Base-by-base conservation (phyloP, 495 filamentous ascomycete genomes). In the Talaromyces trachyspermus region DNA sequence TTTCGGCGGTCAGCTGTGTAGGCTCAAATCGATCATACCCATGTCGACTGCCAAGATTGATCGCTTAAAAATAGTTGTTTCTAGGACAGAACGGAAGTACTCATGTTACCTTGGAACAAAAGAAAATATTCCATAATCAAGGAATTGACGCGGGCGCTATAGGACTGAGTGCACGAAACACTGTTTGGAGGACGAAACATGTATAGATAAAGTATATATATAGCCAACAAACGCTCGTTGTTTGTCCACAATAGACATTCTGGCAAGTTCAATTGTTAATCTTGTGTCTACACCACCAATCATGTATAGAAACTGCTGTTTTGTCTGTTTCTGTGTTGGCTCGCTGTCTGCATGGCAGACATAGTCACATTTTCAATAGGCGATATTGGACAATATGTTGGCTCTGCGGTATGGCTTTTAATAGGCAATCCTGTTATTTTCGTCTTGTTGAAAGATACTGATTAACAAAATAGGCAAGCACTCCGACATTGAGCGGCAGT, bases 401-500 rank as follows among this genome's bases (percentile, higher is more conserved):
- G 33, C 33, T 12, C 33, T 37, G 33, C 33, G 33, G 33, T 37
- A 37, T 37, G 14, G 14, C 14, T 37, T 17, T 17, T 37, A 7
- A 15, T 17, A 37, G 19, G 19, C 14, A 17, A 37, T 17, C 33
- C 7, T 2, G 19, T 37, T 37, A 7, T 15, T 37, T 37, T 37
- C 19, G 8, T 37, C 33, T 37, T 37, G 33, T 8, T 2, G 8
- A 12, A 15, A 9, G 2, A 37, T 15, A 37, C 5, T 37, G 33
- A 37, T 37, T 1, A n/a, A 12, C 2, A 15, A 7, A 37, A 37
- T 37, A 37, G 33, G 19, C 9, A 37, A 9, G 33, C 14, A 37
- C 33, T 37, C 33, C 33, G 33, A 37, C 33, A n/a, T 37, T 37
- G 33, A 37, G 33, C 14, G 14, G 33, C 33, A 37, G 33, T 37